Percentiles rank a stretch among this genome's conserved stretches.
Evolutionary conservation across 768 basidiomycete species (phyloP).

Genomic region (Collybia sp.): DNA sequence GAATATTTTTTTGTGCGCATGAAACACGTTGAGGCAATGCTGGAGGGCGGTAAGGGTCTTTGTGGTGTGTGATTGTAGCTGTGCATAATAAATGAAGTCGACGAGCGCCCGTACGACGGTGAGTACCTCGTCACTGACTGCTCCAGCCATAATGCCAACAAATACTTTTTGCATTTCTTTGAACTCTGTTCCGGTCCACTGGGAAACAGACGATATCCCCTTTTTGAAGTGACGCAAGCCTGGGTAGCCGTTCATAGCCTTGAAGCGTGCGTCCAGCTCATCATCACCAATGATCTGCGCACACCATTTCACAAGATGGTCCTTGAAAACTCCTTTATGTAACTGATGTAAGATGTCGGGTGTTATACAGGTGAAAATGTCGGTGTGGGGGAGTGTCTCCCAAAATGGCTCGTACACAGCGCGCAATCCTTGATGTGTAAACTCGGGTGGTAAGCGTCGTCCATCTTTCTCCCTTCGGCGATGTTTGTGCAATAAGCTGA

Average conservation of each 20-base stretch:
- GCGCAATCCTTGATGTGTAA: conserved; percentile 10
- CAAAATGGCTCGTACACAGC: conserved; percentile 31
- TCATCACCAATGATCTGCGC: conserved; percentile 9
- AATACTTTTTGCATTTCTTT: conserved; percentile 32
- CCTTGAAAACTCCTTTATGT: conserved; percentile 42
- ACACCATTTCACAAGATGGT: conserved; percentile 34
- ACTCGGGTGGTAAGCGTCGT: background rate
- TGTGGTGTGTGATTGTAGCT: conserved; percentile 21
- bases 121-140: conserved; percentile 12
- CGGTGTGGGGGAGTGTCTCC: conserved; percentile 27
- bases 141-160: conserved; percentile 22
- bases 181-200: conserved; percentile 40
- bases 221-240: conserved; percentile 34
- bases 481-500: background rate
- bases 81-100: conserved; percentile 32
- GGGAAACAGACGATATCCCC: conserved; percentile 32
- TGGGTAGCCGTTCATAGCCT: conserved; percentile 20
- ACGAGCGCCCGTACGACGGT: conserved; percentile 18
- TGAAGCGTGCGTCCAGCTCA: conserved; percentile 29
- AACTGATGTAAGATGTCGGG: conserved; percentile 42
- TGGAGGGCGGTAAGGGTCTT: conserved; percentile 14
- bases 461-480: background rate
- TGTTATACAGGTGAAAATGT: conserved; percentile 32
- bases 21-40: conserved; percentile 13
- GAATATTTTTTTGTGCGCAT: conserved; percentile 18